A percentile compares a stretch with the other conserved stretches of the same genome.
phyloP scores from a whole-genome alignment of 768 basidiomycete species.

The Hortiboletus flavorubellus region DNA sequence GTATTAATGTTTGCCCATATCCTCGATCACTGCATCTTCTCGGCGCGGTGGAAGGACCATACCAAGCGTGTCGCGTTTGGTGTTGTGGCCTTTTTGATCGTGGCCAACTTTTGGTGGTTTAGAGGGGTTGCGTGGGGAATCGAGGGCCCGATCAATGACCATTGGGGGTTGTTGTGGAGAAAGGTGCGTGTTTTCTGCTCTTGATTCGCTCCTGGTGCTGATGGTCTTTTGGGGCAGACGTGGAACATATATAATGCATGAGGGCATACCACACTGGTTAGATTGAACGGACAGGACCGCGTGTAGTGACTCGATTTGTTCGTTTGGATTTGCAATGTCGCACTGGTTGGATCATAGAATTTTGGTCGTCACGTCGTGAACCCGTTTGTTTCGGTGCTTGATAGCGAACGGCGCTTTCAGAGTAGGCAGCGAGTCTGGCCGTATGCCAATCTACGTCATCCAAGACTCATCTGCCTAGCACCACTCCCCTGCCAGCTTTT shows the following conservation, averaged over 20 bases:
- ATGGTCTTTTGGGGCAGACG: constrained; percentile 14
- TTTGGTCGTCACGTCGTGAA: too few species aligned
- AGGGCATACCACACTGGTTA: background rate
- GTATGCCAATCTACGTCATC: too few species aligned
- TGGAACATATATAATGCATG: constrained; percentile 33
- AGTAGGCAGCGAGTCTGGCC: too few species aligned
- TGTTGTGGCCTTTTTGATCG: constrained; percentile 51
- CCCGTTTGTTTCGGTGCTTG: background rate
- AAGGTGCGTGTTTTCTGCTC: constrained; percentile 36
- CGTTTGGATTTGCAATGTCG: background rate
- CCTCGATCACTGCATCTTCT: constrained; percentile 91
- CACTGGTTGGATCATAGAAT: background rate
- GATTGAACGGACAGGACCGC: background rate
- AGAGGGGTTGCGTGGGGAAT: constrained; percentile 86
- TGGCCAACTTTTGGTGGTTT: constrained; percentile 96
- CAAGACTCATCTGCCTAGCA: too few species aligned
- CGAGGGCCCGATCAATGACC: constrained; percentile 78
- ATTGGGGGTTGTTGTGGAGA: constrained; percentile 81
- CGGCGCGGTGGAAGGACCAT: constrained; percentile 55
- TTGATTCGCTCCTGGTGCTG: background rate
- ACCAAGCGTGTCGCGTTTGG: constrained; percentile 76
- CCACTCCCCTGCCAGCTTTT: too few species aligned
- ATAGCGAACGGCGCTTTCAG: too few species aligned
- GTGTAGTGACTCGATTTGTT: constrained; percentile 1
- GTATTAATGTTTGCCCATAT: constrained; percentile 90